Evolutionary conservation across 805 yeast species (phyloP), one percentile per base, ranked within the genome.

Genomic region (Saturnispora saitoi): DNA sequence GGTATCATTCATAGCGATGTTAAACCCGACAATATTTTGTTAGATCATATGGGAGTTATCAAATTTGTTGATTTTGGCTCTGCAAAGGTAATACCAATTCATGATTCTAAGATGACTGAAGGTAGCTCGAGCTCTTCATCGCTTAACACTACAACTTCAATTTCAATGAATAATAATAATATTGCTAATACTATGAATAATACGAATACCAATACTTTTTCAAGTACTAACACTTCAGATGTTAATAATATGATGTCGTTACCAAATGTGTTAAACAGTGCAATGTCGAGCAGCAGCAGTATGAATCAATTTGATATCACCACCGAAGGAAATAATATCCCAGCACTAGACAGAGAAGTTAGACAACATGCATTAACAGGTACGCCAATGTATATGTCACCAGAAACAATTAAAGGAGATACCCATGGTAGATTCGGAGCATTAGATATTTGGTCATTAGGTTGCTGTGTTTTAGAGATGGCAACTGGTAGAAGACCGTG

Each of bases 311-410:
- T 28, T 34, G 49, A 47, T 10, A 19, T 31, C 14, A 26, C 48
- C 14, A 30, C 24, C 10, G 50, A 29, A 12, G 36, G 37, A 10
- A 37, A 31, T 12, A 34, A 32, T 26, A 43, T 48, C 10, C 30
- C 48, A 6, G 2, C 42, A 6, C n/a, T 46, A 8, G 52, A 51
- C 22, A 48, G 49, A 19, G 42, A 39, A 10, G 44, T 28, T 28
- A 61, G 59, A 43, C 57, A 64, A 4, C 61, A 62, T 48, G 61
- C 58, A 12, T 74, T 85, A 71, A 81, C 95, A 2, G 99, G 99
- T 36, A 93, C 99, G 0, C 98, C 98, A 14, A 93, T 91, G 97
- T 93, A 93, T 67, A 91, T 93, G 98, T 88, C 98, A 0, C 99
- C 99, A 0, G 99, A 93, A 60, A 86, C 87, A 0, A 87, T 93